Conservation (phyloP, 352 stramenopile species). For the Thalassiosira livingstoniorum region DNA sequence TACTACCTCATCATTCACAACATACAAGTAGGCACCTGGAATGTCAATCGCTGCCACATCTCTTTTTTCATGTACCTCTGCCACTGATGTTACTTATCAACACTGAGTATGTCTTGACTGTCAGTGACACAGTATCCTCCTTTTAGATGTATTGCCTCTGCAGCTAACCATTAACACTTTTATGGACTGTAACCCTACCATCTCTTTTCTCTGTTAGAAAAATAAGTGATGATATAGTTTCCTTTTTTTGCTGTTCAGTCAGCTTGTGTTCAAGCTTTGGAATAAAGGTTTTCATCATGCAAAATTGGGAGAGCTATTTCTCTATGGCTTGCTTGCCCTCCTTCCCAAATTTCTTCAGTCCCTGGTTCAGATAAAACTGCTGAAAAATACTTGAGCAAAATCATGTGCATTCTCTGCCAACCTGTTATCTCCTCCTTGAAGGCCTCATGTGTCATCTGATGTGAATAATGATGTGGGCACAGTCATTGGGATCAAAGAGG, state of each 20-base stretch:
- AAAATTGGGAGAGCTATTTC: too few relatives aligned
- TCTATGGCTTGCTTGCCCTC: too few relatives aligned
- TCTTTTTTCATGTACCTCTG: neutral
- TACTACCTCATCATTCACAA: neutral
- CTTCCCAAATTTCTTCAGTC: too few relatives aligned
- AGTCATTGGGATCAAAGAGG: too few relatives aligned
- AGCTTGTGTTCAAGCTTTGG: neutral
- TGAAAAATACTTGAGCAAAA: too few relatives aligned
- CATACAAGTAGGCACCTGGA: neutral
- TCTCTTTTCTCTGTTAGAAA: slow-evolving; percentile 4
- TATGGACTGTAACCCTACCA: neutral
- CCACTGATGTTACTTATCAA: neutral
- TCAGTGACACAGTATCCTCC: neutral
- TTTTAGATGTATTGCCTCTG: neutral
- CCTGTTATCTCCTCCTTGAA: too few relatives aligned
- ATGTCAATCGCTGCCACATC: neutral
- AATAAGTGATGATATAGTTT: neutral
- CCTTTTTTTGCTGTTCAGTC: neutral
- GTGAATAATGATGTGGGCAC: too few relatives aligned
- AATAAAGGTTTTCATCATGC: neutral
- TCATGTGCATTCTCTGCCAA: too few relatives aligned
- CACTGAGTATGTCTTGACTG: neutral
- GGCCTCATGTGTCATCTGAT: too few relatives aligned
- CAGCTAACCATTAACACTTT: neutral
- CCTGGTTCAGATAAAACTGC: too few relatives aligned